Evolutionary conservation across 1,284 basidiomycete species (phyloP).

Genomic region (Cryptococcus sp.): DNA sequence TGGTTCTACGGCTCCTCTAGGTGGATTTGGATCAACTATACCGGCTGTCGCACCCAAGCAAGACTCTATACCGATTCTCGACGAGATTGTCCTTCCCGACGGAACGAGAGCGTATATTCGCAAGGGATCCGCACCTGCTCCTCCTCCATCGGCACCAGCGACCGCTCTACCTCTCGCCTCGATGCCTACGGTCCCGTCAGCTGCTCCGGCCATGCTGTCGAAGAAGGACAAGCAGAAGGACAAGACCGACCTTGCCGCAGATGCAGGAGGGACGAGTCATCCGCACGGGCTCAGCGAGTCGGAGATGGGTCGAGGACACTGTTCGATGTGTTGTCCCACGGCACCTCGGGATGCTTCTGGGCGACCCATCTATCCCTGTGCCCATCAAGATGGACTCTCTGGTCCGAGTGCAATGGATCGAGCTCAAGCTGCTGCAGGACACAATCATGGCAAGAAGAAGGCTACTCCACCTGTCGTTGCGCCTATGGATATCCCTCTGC

Average conservation of each 20-base stretch:
- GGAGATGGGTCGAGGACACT: conserved; percentile 22
- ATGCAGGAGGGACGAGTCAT: conserved; percentile 6
- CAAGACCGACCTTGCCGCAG: neutral
- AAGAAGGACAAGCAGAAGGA: conserved; percentile 9
- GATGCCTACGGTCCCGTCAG: conserved; percentile 2
- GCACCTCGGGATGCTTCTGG: conserved; percentile 16
- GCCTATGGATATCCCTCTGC: neutral
- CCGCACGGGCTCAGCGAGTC: conserved; percentile 13
- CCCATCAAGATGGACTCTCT: conserved; percentile 24
- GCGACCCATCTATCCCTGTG: conserved; percentile 23
- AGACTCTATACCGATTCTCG: conserved; percentile 14
- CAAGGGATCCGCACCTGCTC: conserved; percentile 2
- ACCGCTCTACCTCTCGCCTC: neutral
- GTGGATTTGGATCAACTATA: no score
- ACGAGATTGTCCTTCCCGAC: conserved; percentile 29
- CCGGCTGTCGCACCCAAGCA: no score
- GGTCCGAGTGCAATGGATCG: conserved; percentile 5
- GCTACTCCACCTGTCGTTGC: neutral
- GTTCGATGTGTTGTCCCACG: conserved; percentile 30
- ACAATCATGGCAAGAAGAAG: neutral
- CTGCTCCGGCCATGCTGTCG: conserved; percentile 1
- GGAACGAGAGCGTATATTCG: conserved; percentile 25
- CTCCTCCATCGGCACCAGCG: neutral
- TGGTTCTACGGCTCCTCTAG: conserved; percentile 4
- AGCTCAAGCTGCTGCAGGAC: neutral